Base-by-base conservation (phyloP, 345 rosid genomes). In the Linum usitatissimum region DNA sequence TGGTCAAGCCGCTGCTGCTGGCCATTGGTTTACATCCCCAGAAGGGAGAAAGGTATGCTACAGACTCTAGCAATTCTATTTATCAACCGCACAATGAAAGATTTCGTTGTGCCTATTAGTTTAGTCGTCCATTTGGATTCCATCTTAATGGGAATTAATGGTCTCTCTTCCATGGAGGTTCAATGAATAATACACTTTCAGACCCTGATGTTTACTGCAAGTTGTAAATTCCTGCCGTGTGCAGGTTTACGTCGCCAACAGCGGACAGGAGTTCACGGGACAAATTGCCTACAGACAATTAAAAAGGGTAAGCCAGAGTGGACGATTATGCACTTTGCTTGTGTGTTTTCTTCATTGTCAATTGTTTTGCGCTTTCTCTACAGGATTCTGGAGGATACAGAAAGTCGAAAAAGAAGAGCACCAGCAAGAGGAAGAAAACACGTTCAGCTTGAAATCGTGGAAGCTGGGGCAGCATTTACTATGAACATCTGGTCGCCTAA, bases 221-320 rank as follows among this genome's bases (percentile, higher is more conserved):
- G 3, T 21, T n/a, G 14, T 45, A 55, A 55, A 2, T 18, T 55
- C 30, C 23, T 18, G 4, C 12, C 30, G 9, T 54, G 21, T 68
- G 72, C 79, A 91, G 99, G 90, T 92, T 65, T 92, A 85, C 58
- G 66, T 87, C 39, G 71, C 91, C 42, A 76, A 68, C 73, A 77
- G 36, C 59, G 94, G 97, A 57, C 87, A 86, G 71, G 99, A 93
- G 80, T 66, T 87, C 68, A 65, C 96, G 0, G 99, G 99, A 60
- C 84, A 64, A 69, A 68, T 72, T 56, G 99, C 97, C 38, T 90
- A 90, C 73, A 84, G 86, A 73, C 76, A 74, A 57, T 90, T 82
- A 77, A 77, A 72, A 80, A 93, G 82, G 94, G 98, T 87, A 62
- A 75, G 65, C 5, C 38, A 20, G 55, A 59, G 9, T 10, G 10